These are phyloP conservation scores for Globisporangium alternatum DNA, from an alignment of 352 stramenopile species.

Conservation along the genomic window DNA sequence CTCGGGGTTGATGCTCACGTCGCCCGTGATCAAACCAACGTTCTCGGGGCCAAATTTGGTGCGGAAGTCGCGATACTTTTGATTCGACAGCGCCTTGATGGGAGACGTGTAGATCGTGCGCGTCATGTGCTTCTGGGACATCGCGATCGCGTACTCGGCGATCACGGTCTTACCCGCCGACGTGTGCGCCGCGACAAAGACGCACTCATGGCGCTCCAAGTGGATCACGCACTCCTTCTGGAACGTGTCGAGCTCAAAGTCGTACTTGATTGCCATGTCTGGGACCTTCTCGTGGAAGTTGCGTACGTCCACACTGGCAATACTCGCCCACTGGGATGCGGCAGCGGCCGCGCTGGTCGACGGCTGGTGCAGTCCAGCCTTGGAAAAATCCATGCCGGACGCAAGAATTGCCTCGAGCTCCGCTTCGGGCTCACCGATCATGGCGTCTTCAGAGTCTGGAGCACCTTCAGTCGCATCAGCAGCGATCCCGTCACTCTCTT, in stretches of 20 bases:
- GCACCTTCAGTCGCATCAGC: not conserved
- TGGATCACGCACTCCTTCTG: slow-evolving; percentile 96
- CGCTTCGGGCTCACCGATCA: slow-evolving; percentile 35
- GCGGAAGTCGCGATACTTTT: slow-evolving; percentile 98
- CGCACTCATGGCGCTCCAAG: slow-evolving; percentile 91
- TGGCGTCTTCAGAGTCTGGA: not conserved
- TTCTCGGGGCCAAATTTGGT: slow-evolving; percentile 91
- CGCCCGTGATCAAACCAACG: slow-evolving; percentile 97
- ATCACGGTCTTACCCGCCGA: slow-evolving; percentile 97
- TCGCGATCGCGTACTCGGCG: slow-evolving; percentile 98
- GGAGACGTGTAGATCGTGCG: slow-evolving; percentile 97
- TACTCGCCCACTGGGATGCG: slow-evolving; percentile 70
- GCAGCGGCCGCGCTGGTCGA: slow-evolving; percentile 14
- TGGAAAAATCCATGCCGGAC: slow-evolving; percentile 4
- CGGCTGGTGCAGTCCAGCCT: slow-evolving; percentile 11
- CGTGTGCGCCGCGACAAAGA: slow-evolving; percentile 97
- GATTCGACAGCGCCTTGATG: slow-evolving; percentile 98
- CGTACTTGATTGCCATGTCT: slow-evolving; percentile 79
- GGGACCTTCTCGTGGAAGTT: slow-evolving; percentile 85
- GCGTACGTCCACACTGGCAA: slow-evolving; percentile 64
- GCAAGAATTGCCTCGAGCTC: slow-evolving; percentile 54
- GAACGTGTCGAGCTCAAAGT: slow-evolving; percentile 93
- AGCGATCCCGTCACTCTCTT: not conserved
- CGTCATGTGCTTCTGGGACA: slow-evolving; percentile 89
- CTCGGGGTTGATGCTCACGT: slow-evolving; percentile 95